These are phyloP conservation scores for Pulveroboletus frians DNA, from an alignment of 768 basidiomycete species.

Conservation along the genomic window DNA sequence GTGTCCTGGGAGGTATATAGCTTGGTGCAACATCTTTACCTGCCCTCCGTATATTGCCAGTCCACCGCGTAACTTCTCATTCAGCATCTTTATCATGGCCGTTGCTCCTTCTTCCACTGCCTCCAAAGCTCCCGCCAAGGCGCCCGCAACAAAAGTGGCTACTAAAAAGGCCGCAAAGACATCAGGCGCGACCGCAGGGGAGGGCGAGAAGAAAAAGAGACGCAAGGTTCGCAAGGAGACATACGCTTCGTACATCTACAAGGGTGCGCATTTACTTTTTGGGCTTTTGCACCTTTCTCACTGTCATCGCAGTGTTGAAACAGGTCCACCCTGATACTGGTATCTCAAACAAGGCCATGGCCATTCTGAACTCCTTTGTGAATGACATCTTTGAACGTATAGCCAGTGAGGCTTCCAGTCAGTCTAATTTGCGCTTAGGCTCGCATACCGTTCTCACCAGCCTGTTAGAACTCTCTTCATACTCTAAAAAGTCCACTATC, in stretches of 20 bases:
- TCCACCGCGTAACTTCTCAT: constrained; percentile 2
- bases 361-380: constrained; percentile 88
- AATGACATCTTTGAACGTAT: constrained; percentile 94
- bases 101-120: constrained; percentile 49
- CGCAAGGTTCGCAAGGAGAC: constrained; percentile 89
- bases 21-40: neutral
- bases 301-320: constrained; percentile 63
- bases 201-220: constrained; percentile 83
- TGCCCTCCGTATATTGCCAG: constrained; percentile 11
- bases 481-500: constrained; percentile 99
- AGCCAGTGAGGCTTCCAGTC: constrained; percentile 84
- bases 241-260: constrained; percentile 93
- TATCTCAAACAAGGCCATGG: constrained; percentile 97
- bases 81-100: constrained; percentile 40
- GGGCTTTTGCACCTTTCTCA: neutral
- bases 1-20: constrained; percentile 27
- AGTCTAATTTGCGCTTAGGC: constrained; percentile 23
- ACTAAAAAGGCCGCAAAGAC: constrained; percentile 58
- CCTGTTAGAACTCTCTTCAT: constrained; percentile 79
- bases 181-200: constrained; percentile 45
- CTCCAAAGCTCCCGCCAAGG: constrained; percentile 43
- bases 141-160: constrained; percentile 32
- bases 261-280: constrained; percentile 43
- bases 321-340: constrained; percentile 98
- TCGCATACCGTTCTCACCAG: neutral